Evolutionary conservation across 208 protist genomes (phyloP).

Genomic region (Acanthamoeba royreba): DNA sequence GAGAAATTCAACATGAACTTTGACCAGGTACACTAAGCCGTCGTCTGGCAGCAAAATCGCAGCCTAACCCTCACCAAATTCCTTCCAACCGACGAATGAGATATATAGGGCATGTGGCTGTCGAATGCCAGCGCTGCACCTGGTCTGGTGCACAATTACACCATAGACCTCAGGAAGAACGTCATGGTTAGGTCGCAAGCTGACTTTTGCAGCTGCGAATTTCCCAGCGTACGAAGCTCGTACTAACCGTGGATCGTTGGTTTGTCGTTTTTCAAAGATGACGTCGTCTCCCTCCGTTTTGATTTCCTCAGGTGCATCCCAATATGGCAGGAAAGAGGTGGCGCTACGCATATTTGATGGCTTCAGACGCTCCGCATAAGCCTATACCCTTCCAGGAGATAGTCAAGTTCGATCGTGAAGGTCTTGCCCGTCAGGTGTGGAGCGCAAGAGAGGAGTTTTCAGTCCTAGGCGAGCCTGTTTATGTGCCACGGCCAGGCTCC

Average conservation of each 20-base stretch:
- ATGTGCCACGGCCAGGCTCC: slow-evolving; percentile 40
- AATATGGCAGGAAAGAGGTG: neutral
- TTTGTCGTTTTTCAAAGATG: neutral
- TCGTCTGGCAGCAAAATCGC: too few relatives aligned
- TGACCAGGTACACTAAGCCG: slow-evolving; percentile 41
- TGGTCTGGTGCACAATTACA: slow-evolving; percentile 22
- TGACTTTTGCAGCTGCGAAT: slow-evolving; percentile 30
- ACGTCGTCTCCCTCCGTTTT: neutral
- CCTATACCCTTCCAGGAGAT: slow-evolving; percentile 46
- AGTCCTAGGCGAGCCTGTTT: slow-evolving; percentile 47
- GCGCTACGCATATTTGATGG: slow-evolving; percentile 57
- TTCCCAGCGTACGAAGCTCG: neutral
- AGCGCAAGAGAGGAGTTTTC: neutral
- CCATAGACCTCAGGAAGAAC: neutral
- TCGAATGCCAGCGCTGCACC: slow-evolving; percentile 42
- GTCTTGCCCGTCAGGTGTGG: slow-evolving; percentile 16
- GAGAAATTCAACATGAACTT: slow-evolving; percentile 56
- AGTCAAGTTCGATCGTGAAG: slow-evolving; percentile 41
- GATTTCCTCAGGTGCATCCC: neutral
- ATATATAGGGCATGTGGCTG: slow-evolving; percentile 41
- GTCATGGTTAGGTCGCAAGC: neutral
- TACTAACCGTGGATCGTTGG: neutral
- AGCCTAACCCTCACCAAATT: neutral
- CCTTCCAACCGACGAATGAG: too few relatives aligned
- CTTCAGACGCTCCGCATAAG: neutral